Evolutionary conservation across 2,329 filamentous ascomycete species (phyloP), one percentile per base, ranked within the genome.

Genomic region (Aspergillus sp.): DNA sequence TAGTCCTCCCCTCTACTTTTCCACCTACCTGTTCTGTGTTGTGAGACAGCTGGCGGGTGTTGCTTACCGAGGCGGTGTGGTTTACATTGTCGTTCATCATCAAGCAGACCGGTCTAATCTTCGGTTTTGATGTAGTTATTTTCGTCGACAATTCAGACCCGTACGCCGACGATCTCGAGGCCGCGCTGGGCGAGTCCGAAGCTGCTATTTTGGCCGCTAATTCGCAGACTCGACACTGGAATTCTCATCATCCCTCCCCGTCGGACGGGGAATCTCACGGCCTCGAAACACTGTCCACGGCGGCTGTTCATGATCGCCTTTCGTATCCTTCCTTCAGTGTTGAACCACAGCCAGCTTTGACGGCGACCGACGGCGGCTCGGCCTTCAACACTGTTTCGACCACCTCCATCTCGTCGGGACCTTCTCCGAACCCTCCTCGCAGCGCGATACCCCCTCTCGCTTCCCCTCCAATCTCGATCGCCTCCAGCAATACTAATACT

Each of bases 121-220:
- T 52, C 42, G 32, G 55, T 47, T 16, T 6, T 58, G 55, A 49
- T 18, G 26, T 67, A 84, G 84, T 88, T 47, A 85, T 83, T 6
- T 88, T 88, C 66, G 80, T 86, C 66, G 82, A 87, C 67, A 85
- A 85, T 58, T 83, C 81, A 45, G 85, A 88, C 67, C 85, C 85
- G 2, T 87, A 85, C 68, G 81, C 84, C 26, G 84, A 86, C 57
- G 77, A 81, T 54, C 67, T 79, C 14, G 75, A 76, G 47, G 64
- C 70, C n/a, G 69, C 71, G 3, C 60, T 77, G 14, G 63, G 65
- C 49, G 71, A 73, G 45, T 69, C 72, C 1, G 70, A 73, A 39
- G 70, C 68, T 2, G 64, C 69, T 49, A 64, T 71, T 16, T 62
- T 73, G 24, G 64, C 66, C 42, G 66, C 69, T 6, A 71, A 70